Evolutionary conservation across 208 protist genomes (phyloP).

Genomic region (Leishmania guyanensis): DNA sequence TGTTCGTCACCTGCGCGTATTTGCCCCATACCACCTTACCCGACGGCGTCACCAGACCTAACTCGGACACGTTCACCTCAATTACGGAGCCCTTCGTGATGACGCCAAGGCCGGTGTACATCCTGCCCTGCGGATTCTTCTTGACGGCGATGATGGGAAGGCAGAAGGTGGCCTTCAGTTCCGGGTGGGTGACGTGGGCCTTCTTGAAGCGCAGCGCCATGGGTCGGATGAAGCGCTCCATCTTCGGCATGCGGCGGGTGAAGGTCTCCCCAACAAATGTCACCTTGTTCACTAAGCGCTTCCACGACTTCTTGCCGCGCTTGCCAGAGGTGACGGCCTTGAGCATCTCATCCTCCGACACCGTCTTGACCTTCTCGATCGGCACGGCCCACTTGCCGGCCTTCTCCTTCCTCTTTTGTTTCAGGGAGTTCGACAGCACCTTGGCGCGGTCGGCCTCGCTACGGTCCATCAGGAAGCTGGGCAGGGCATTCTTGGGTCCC

Average conservation of each 20-base stretch:
- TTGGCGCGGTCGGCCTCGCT: constrained; percentile 97
- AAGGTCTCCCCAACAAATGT: constrained; percentile 99
- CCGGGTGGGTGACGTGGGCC: constrained; percentile 99
- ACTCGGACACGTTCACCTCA: constrained; percentile 99
- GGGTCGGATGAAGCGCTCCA: constrained; percentile 99
- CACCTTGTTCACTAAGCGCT: constrained; percentile 99
- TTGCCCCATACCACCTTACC: constrained; percentile 99
- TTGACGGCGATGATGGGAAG: constrained; percentile 99
- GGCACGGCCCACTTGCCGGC: constrained; percentile 99
- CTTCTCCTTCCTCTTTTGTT: constrained; percentile 99
- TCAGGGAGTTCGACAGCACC: constrained; percentile 99
- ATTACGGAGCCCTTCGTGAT: constrained; percentile 99
- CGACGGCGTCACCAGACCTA: constrained; percentile 99
- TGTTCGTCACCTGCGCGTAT: constrained; percentile 99
- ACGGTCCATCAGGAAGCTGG: constrained; percentile 99
- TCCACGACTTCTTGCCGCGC: constrained; percentile 98
- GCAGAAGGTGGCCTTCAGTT: constrained; percentile 99
- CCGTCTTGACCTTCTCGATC: constrained; percentile 98
- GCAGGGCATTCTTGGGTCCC: constrained; percentile 96
- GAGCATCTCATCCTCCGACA: constrained; percentile 99
- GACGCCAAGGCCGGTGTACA: constrained; percentile 99
- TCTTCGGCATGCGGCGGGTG: constrained; percentile 99
- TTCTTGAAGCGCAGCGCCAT: constrained; percentile 99
- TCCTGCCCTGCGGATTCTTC: constrained; percentile 99
- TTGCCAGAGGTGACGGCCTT: constrained; percentile 96